A percentile compares a stretch with the other conserved stretches of the same genome.
phyloP scores from a whole-genome alignment of 495 filamentous ascomycete genomes.

The Tuber indicum region DNA sequence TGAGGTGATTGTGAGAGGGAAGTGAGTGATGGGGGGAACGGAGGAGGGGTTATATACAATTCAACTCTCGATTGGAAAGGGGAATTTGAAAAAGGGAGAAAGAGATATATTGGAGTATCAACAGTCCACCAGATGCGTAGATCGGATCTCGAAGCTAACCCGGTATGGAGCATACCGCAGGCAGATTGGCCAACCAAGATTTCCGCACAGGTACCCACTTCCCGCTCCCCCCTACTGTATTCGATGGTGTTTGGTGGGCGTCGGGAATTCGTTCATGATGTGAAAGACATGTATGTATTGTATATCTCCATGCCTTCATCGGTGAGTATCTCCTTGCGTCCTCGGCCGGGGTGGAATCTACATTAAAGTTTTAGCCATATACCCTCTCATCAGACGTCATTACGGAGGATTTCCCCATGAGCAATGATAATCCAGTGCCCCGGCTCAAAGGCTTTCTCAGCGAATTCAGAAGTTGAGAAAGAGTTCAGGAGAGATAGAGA shows the following conservation, averaged over 20 bases:
- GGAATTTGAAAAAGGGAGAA: background rate
- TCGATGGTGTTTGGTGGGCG: too few species aligned
- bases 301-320: background rate
- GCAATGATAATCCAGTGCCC: background rate
- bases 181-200: background rate
- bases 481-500: background rate
- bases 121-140: background rate
- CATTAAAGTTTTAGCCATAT: background rate
- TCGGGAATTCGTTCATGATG: background rate
- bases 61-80: background rate
- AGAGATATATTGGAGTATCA: background rate
- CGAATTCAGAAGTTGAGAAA: background rate
- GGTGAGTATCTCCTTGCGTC: background rate
- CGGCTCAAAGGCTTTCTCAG: background rate
- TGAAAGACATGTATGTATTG: background rate
- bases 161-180: background rate
- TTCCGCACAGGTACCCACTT: background rate
- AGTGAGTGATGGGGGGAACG: background rate
- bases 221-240: background rate
- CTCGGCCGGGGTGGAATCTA: background rate
- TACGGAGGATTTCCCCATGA: background rate
- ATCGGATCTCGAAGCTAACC: background rate
- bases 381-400: background rate
- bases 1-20: background rate
- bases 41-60: background rate